A percentile compares a stretch with the other conserved stretches of the same genome.
Conservation (phyloP, 106 monocot species). For the Dendrobium huoshanense region DNA sequence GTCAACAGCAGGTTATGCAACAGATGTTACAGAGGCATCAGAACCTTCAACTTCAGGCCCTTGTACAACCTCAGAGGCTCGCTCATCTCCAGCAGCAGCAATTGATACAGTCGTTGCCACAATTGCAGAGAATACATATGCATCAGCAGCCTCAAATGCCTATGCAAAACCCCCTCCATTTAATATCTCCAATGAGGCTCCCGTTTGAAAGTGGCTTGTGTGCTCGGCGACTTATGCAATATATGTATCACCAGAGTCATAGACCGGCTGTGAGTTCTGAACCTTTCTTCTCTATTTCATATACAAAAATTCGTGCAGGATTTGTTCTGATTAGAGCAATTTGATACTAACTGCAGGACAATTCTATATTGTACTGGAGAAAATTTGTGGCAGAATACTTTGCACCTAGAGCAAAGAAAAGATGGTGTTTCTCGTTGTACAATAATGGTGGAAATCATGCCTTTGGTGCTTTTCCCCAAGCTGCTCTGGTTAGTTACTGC, state of each 20-base stretch:
- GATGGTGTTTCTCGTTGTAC: conserved; percentile 79
- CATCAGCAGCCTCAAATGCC: conserved; percentile 31
- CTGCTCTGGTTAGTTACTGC: conserved; percentile 46
- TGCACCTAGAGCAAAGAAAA: conserved; percentile 74
- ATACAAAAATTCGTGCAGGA: not conserved
- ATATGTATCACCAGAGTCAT: conserved; percentile 81
- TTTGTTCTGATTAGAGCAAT: not conserved
- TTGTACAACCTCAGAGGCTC: conserved; percentile 61
- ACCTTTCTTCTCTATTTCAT: not conserved
- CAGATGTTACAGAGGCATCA: conserved; percentile 50
- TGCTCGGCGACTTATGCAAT: conserved; percentile 76
- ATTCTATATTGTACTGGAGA: conserved; percentile 83
- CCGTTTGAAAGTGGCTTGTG: conserved; percentile 63
- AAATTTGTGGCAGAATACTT: conserved; percentile 89
- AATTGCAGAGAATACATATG: conserved; percentile 49
- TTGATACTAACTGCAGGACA: conserved; percentile 42
- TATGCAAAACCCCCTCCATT: conserved; percentile 39
- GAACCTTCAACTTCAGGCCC: conserved; percentile 63
- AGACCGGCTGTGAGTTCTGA: conserved; percentile 49
- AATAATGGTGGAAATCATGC: conserved; percentile 59
- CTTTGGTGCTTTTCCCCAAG: conserved; percentile 66
- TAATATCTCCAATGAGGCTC: conserved; percentile 21
- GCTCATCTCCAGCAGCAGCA: conserved; percentile 50
- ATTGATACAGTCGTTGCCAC: conserved; percentile 66
- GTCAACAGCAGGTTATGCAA: conserved; percentile 54